phyloP scores from a whole-genome alignment of 257 asterid genomes.

The Primulina huaijiensis region DNA sequence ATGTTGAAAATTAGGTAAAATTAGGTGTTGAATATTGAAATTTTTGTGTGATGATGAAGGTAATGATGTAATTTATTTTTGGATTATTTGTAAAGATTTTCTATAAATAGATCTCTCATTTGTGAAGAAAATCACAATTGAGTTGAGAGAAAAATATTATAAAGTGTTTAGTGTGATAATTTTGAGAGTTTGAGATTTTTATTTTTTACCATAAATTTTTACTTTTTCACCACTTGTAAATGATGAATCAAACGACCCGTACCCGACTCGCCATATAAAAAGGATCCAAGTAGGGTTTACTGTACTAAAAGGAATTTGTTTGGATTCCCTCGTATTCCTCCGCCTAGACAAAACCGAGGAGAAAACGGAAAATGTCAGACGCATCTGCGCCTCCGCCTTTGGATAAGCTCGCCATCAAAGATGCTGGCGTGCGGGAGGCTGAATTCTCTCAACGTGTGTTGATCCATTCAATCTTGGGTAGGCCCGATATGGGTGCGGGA shows the following conservation, averaged over 20 bases:
- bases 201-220: too few relatives aligned
- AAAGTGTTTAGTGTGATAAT: too few relatives aligned
- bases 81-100: too few relatives aligned
- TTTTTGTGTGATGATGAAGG: too few relatives aligned
- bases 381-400: conserved; percentile 50
- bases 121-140: too few relatives aligned
- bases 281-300: conserved; percentile 28
- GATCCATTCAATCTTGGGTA: conserved; percentile 61
- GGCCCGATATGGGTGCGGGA: conserved; percentile 73
- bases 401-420: conserved; percentile 43
- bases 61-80: too few relatives aligned
- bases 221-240: too few relatives aligned
- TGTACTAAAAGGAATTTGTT: not conserved
- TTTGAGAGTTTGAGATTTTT: too few relatives aligned
- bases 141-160: too few relatives aligned
- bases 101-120: too few relatives aligned
- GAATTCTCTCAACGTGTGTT: conserved; percentile 79
- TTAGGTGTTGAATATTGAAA: too few relatives aligned
- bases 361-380: conserved; percentile 40
- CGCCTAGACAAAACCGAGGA: not conserved
- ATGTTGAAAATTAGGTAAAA: too few relatives aligned
- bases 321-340: not conserved
- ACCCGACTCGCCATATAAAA: not conserved
- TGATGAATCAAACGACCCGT: not conserved
- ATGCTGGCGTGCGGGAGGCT: conserved; percentile 39